Base-by-base conservation (phyloP, 2,329 filamentous ascomycete species). In the Epichloe hybrida region DNA sequence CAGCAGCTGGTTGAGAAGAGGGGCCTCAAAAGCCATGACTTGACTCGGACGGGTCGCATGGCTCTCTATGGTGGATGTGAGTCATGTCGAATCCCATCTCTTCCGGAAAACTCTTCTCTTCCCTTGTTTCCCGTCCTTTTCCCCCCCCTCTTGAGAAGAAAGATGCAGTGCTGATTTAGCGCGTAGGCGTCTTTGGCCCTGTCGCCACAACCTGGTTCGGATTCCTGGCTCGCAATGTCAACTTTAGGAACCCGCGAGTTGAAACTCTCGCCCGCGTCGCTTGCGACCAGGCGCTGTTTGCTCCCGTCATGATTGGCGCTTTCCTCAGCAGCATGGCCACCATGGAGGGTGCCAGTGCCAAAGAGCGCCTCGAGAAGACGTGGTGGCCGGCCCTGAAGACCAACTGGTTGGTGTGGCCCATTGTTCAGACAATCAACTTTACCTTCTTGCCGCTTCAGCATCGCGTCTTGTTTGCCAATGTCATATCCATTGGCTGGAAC, bases 391-490 rank as follows among this genome's bases (percentile, higher is more conserved):
- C 86, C 35, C 77, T 95, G 61, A 77, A 77, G 65, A 84, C 87
- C 65, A 96, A 95, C 72, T 88, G 88, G 76, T 78, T 88, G 72
- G 68, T 96, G 51, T 96, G 90, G 90, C 90, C 90, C 3, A 73
- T 75, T 55, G 88, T 94, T 51, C 90, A 96, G 72, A 73, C 84
- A 50, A 75, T 84, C 62, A 96, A 96, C 73, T 96, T 96, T 71
- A 84, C 85, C 61, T 77, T 93, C 56, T 79, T 95, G 55, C 90
- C 90, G 46, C 72, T 94, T 55, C 80, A 94, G 63, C 82, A 91
- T 68, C 78, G 89, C 53, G 80, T 96, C 41, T 71, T 95, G 59
- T 83, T 95, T 54, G 90, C 95, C 59, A 96, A 96, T 62, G 66
- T 94, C 48, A 75, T 95, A 50, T 86, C 73, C 50, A 75, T 80